phyloP scores from a whole-genome alignment of 495 filamentous ascomycete genomes.

The Penicillium robsamsonii region DNA sequence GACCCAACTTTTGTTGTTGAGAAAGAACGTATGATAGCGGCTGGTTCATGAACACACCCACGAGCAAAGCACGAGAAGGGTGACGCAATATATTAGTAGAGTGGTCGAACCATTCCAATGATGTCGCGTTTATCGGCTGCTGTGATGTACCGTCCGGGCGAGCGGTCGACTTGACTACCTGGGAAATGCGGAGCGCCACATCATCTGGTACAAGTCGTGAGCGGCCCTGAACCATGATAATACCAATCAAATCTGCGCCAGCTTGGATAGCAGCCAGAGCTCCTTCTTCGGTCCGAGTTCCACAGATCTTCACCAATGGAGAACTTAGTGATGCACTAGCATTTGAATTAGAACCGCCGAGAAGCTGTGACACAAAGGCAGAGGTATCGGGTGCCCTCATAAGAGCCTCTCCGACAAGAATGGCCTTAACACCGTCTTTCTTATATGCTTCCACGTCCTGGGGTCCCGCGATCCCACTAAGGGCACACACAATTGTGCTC shows the following conservation, averaged over 20 bases:
- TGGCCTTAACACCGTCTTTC: slow-evolving; percentile 84
- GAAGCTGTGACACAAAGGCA: slow-evolving; percentile 76
- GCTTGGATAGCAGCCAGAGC: slow-evolving; percentile 78
- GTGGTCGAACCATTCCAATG: slow-evolving; percentile 64
- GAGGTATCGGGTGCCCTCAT: slow-evolving; percentile 84
- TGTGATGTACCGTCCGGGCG: slow-evolving; percentile 34
- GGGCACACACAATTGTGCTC: slow-evolving; percentile 86
- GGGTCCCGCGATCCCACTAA: slow-evolving; percentile 91
- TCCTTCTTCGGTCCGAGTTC: slow-evolving; percentile 81
- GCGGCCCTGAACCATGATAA: slow-evolving; percentile 81
- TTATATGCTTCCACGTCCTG: slow-evolving; percentile 86
- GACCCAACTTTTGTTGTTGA: slow-evolving; percentile 67
- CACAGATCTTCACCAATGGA: slow-evolving; percentile 89
- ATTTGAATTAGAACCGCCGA: slow-evolving; percentile 54
- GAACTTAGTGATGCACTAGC: slow-evolving; percentile 26
- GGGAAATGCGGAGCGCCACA: slow-evolving; percentile 74
- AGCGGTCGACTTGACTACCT: slow-evolving; percentile 63
- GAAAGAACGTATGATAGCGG: slow-evolving; percentile 75
- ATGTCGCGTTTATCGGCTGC: slow-evolving; percentile 30
- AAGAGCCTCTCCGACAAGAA: slow-evolving; percentile 92
- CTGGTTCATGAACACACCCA: slow-evolving; percentile 93
- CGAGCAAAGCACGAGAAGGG: slow-evolving; percentile 69
- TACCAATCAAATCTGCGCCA: slow-evolving; percentile 88
- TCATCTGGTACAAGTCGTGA: slow-evolving; percentile 76
- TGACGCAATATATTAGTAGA: slow-evolving; percentile 50